These are phyloP conservation scores for Cubamyces lactineus DNA, from an alignment of 768 basidiomycete genomes.

Conservation along the genomic window DNA sequence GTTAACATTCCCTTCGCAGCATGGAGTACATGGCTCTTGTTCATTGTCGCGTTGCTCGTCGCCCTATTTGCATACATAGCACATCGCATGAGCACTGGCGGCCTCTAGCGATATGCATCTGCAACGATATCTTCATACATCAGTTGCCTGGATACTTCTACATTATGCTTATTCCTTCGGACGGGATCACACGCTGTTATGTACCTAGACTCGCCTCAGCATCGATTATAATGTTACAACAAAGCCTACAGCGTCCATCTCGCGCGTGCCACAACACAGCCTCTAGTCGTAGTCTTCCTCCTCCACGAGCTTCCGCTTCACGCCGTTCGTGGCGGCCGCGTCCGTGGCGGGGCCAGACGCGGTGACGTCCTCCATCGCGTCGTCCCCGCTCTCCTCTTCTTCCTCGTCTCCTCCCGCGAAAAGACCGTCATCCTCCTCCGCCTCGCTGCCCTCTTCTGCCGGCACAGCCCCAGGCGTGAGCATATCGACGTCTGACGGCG, in stretches of 20 bases:
- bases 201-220: conserved; percentile 11
- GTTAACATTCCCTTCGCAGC: conserved; percentile 23
- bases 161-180: conserved; percentile 19
- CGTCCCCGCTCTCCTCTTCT: conserved; percentile 58
- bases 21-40: conserved; percentile 35
- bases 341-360: conserved; percentile 47
- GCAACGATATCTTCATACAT: background rate
- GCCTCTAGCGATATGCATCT: background rate
- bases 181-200: conserved; percentile 1
- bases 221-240: conserved; percentile 20
- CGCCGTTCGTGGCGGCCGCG: conserved; percentile 47
- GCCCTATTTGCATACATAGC: conserved; percentile 38
- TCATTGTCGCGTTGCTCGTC: conserved; percentile 34
- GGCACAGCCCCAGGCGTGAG: conserved; percentile 40
- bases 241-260: conserved; percentile 31
- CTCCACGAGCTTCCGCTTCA: conserved; percentile 80
- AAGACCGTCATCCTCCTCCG: conserved; percentile 76
- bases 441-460: conserved; percentile 66
- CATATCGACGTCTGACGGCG: conserved; percentile 75
- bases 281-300: conserved; percentile 83
- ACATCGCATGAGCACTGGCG: conserved; percentile 26
- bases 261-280: conserved; percentile 25
- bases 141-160: background rate
- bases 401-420: conserved; percentile 81
- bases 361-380: conserved; percentile 78